These are phyloP conservation scores for Phaffia rhodozyma DNA, from an alignment of 1,284 basidiomycete species.

Conservation along the genomic window DNA sequence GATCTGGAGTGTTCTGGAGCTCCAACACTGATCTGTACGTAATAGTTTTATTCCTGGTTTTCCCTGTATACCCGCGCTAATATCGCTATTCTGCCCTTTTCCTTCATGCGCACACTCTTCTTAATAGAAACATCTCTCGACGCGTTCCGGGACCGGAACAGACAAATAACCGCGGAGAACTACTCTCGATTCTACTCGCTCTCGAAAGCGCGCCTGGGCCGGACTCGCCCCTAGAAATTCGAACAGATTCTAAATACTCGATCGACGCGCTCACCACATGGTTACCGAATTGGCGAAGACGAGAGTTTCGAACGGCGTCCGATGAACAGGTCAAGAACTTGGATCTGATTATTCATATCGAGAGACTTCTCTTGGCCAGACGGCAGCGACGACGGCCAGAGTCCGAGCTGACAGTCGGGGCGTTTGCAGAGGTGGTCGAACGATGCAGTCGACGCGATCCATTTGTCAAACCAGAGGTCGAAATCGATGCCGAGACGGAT, in stretches of 20 bases:
- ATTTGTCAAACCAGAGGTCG: too few species aligned
- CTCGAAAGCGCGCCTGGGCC: constrained; percentile 33
- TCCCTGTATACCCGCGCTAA: not conserved
- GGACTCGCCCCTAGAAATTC: constrained; percentile 33
- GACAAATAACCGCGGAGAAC: constrained; percentile 38
- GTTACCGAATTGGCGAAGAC: constrained; percentile 32
- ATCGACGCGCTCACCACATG: constrained; percentile 32
- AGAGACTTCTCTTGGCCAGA: constrained; percentile 26
- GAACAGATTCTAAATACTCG: constrained; percentile 32
- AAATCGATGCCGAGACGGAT: too few species aligned
- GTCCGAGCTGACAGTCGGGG: too few species aligned
- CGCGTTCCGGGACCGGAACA: constrained; percentile 32
- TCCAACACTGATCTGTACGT: constrained; percentile 17
- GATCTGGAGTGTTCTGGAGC: constrained; percentile 35
- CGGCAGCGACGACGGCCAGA: too few species aligned
- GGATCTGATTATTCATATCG: constrained; percentile 35
- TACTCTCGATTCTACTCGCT: constrained; percentile 35
- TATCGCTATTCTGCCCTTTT: not conserved
- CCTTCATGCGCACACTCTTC: not conserved
- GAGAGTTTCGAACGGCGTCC: constrained; percentile 25
- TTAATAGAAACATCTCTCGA: constrained; percentile 29
- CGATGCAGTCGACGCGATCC: too few species aligned
- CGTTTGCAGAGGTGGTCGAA: too few species aligned
- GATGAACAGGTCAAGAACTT: constrained; percentile 30
- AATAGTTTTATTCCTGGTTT: too few species aligned